phyloP scores from a whole-genome alignment of 305 asterid genomes.

The Solanum hybrid region DNA sequence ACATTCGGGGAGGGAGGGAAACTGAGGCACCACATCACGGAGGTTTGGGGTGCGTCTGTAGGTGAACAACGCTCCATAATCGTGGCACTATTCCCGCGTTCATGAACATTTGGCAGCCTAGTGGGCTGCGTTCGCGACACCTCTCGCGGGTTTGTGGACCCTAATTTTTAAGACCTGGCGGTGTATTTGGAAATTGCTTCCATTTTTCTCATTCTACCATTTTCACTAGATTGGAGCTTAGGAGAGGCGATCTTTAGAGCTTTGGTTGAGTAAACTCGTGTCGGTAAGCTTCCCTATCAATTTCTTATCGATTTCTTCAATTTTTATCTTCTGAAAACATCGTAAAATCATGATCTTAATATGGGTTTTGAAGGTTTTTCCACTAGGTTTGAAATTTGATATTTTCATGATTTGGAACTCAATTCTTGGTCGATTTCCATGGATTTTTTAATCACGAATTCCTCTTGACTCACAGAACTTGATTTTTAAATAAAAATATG shows the following conservation, averaged over 20 bases:
- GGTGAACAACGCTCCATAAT: not conserved
- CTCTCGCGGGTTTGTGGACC: not conserved
- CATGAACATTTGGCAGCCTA: not conserved
- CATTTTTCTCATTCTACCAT: not conserved
- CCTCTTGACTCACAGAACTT: not conserved
- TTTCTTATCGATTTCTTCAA: not conserved
- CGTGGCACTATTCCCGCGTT: not conserved
- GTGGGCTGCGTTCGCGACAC: not conserved
- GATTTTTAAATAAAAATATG: not conserved
- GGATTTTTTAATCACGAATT: not conserved
- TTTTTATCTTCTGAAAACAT: not conserved
- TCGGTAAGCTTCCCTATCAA: not conserved
- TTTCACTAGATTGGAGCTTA: not conserved
- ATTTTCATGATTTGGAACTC: not conserved
- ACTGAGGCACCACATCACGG: not conserved
- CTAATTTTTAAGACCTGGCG: not conserved
- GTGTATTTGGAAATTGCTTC: not conserved
- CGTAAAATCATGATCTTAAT: not conserved
- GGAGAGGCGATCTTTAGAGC: not conserved
- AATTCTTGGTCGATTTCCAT: not conserved
- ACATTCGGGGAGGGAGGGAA: not conserved
- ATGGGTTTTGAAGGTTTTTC: not conserved
- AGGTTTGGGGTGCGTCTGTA: not conserved
- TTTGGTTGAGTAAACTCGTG: not conserved
- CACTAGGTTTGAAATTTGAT: not conserved